These are phyloP conservation scores for Rhizoclosmatium globosum DNA, from an alignment of 192 early-diverging fungal species.

Conservation along the genomic window DNA sequence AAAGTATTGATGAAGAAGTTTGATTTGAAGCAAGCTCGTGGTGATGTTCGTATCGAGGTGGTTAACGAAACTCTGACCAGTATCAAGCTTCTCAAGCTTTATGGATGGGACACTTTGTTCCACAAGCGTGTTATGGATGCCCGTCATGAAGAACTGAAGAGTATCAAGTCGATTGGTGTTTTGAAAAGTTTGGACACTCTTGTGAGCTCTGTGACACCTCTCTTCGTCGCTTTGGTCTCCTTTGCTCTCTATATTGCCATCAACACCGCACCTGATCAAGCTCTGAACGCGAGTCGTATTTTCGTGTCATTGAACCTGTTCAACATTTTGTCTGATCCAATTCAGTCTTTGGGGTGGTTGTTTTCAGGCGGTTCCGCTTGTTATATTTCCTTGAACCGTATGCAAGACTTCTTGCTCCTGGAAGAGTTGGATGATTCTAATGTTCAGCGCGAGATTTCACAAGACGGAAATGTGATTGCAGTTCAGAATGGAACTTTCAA, in stretches of 20 bases:
- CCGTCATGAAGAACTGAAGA: constrained; percentile 29
- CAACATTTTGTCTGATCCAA: constrained; percentile 26
- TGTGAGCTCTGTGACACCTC: constrained; percentile 24
- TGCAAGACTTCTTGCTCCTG: constrained; percentile 31
- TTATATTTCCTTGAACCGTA: constrained; percentile 14
- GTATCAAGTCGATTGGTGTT: constrained; percentile 30
- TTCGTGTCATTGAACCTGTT: constrained; percentile 40
- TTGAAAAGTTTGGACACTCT: constrained; percentile 24
- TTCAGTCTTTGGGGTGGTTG: constrained; percentile 14
- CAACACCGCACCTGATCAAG: background rate
- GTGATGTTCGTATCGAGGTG: constrained; percentile 30
- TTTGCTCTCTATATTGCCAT: constrained; percentile 27
- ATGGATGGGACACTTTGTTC: constrained; percentile 38
- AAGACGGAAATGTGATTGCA: constrained; percentile 47
- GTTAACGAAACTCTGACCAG: constrained; percentile 32
- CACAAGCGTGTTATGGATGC: constrained; percentile 20
- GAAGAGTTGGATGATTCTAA: constrained; percentile 28
- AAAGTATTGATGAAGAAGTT: constrained; percentile 10
- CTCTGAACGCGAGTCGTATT: constrained; percentile 30
- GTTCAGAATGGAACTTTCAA: constrained; percentile 62
- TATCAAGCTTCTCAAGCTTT: constrained; percentile 34
- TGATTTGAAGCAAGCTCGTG: constrained; percentile 16
- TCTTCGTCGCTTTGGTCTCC: constrained; percentile 35
- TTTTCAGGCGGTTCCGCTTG: constrained; percentile 31
- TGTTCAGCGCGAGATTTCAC: constrained; percentile 7